Percentiles rank a stretch among this genome's conserved stretches.
Evolutionary conservation across 257 asterid species (phyloP).

Genomic region (Nicotiana sylvestris): DNA sequence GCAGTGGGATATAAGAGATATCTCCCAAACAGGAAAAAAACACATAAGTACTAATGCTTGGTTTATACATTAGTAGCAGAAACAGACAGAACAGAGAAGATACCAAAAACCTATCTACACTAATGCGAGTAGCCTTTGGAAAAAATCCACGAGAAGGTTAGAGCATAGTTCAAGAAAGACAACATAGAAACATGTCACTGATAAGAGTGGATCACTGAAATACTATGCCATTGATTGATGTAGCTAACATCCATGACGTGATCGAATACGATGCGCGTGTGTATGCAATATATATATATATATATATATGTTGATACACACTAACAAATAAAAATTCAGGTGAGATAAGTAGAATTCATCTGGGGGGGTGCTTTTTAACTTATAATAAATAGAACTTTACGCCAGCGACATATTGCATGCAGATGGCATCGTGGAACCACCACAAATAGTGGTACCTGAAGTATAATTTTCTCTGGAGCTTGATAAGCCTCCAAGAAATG

Average conservation of each 20-base stretch:
- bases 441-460: constrained; percentile 57
- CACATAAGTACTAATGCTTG: not conserved
- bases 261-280: not conserved
- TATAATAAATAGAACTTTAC: not conserved
- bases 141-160: not conserved
- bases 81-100: not conserved
- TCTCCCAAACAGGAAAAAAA: not conserved
- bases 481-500: constrained; percentile 99
- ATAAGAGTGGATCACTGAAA: not conserved
- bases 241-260: not conserved
- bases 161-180: not conserved
- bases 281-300: no score
- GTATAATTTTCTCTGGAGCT: constrained; percentile 97
- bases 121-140: not conserved
- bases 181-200: not conserved
- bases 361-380: not conserved
- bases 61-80: not conserved
- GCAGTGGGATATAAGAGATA: not conserved
- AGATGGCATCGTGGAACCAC: constrained; percentile 16
- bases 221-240: not conserved
- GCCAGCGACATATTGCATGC: not conserved
- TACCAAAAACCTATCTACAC: not conserved
- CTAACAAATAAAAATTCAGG: not conserved
- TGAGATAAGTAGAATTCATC: not conserved
- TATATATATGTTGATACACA: not conserved